Percentiles rank a stretch among this genome's conserved stretches.
phyloP scores from a whole-genome alignment of 306 rosid species.

The Vicia sativa region DNA sequence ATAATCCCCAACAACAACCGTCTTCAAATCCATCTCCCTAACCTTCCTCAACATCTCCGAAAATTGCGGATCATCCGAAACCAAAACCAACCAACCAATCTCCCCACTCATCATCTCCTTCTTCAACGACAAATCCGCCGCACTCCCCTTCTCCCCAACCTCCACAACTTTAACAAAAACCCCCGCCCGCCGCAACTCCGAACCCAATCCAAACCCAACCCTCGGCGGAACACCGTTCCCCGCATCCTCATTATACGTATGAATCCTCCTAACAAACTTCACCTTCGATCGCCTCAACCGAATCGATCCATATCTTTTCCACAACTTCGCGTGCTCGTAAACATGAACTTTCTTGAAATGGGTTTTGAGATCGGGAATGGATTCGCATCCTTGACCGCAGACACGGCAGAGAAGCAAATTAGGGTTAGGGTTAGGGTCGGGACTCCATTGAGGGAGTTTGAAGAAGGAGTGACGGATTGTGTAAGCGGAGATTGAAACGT shows the following conservation, averaged over 20 bases:
- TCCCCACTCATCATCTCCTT: conserved; percentile 77
- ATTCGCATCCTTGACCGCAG: conserved; percentile 69
- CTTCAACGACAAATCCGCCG: conserved; percentile 90
- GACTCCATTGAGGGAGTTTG: conserved; percentile 77
- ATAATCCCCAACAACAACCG: conserved; percentile 83
- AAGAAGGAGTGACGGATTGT: conserved; percentile 83
- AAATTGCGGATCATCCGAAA: conserved; percentile 84
- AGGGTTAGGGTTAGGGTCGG: conserved; percentile 61
- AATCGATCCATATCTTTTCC: conserved; percentile 52
- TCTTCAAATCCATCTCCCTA: conserved; percentile 67
- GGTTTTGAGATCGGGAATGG: conserved; percentile 62
- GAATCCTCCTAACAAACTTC: conserved; percentile 54
- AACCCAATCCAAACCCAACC: conserved; percentile 77
- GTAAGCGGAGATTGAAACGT: conserved; percentile 76
- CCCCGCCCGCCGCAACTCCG: conserved; percentile 83
- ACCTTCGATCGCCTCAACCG: conserved; percentile 70
- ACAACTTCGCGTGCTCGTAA: conserved; percentile 75
- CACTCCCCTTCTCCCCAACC: conserved; percentile 69
- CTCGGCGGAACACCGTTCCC: conserved; percentile 56
- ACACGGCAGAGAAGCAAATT: conserved; percentile 59
- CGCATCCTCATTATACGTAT: conserved; percentile 69
- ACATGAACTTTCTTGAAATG: conserved; percentile 76
- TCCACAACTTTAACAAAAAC: conserved; percentile 82
- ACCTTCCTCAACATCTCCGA: conserved; percentile 81
- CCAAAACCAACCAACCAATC: conserved; percentile 79